Conservation (phyloP, 2,329 filamentous ascomycete genomes). For the Calonectria ilicicola region DNA sequence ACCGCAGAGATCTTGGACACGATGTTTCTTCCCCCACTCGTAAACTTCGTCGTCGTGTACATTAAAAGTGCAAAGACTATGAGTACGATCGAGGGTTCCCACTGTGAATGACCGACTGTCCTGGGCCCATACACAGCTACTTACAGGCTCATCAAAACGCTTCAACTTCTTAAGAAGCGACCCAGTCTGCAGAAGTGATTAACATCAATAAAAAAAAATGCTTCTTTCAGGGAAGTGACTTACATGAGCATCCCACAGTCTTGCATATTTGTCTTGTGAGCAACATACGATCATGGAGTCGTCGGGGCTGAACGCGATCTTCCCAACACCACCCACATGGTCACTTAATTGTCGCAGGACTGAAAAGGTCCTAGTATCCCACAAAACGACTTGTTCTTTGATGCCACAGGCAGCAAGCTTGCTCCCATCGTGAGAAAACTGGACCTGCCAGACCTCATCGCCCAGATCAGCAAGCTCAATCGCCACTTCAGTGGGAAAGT, state of each 20-base stretch:
- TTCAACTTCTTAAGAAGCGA: constrained; percentile 72
- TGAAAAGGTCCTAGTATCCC: constrained; percentile 79
- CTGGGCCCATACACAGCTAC: constrained; percentile 88
- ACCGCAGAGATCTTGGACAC: constrained; percentile 87
- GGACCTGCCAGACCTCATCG: constrained; percentile 91
- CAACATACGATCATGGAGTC: constrained; percentile 89
- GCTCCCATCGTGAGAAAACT: constrained; percentile 89
- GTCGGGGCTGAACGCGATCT: constrained; percentile 92
- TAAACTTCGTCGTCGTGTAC: constrained; percentile 70
- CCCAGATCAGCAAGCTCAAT: constrained; percentile 78
- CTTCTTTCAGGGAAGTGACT: constrained; percentile 42
- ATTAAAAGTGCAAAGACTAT: constrained; percentile 79
- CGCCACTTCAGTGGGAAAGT: constrained; percentile 81
- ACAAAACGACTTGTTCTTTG: constrained; percentile 82
- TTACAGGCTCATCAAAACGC: constrained; percentile 85
- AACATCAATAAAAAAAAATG: constrained; percentile 20
- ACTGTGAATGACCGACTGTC: constrained; percentile 84
- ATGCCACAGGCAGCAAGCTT: constrained; percentile 86
- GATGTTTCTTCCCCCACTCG: constrained; percentile 77
- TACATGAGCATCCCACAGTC: constrained; percentile 80
- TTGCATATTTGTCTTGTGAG: constrained; percentile 77
- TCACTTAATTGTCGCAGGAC: constrained; percentile 72
- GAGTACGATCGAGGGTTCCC: constrained; percentile 77
- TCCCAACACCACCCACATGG: constrained; percentile 79
- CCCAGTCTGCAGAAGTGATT: constrained; percentile 64